Conservation (phyloP, 768 basidiomycete species). For the Lactarius deliciosus region DNA sequence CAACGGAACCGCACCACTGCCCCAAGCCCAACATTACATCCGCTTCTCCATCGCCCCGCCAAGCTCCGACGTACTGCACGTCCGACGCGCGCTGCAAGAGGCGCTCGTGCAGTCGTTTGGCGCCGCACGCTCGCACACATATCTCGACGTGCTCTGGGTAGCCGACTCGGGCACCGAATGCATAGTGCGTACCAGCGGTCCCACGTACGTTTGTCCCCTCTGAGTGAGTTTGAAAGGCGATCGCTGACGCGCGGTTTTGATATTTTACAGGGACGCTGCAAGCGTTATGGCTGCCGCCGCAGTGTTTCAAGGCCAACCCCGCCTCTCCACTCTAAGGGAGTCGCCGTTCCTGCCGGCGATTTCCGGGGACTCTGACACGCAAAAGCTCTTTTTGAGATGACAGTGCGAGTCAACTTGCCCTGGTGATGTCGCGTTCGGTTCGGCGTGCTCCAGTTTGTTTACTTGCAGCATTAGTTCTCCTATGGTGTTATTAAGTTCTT, state of each 20-base stretch:
- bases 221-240: neutral
- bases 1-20: slow-evolving; percentile 9
- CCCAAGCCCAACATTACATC: slow-evolving; percentile 45
- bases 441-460: neutral
- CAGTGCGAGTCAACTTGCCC: neutral
- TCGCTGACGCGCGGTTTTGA: neutral
- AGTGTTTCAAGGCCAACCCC: slow-evolving; percentile 29
- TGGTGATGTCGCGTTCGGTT: neutral
- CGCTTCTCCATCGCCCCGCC: slow-evolving; percentile 45
- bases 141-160: slow-evolving; percentile 61
- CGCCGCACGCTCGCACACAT: slow-evolving; percentile 47
- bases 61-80: slow-evolving; percentile 42
- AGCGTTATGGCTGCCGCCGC: slow-evolving; percentile 36
- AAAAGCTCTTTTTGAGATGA: slow-evolving; percentile 9
- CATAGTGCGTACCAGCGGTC: slow-evolving; percentile 42
- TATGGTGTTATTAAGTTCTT: too few relatives aligned
- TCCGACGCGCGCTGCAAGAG: slow-evolving; percentile 58
- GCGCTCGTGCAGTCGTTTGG: slow-evolving; percentile 57
- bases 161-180: slow-evolving; percentile 41
- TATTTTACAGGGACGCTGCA: slow-evolving; percentile 33
- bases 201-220: slow-evolving; percentile 37
- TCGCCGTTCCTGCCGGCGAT: slow-evolving; percentile 37
- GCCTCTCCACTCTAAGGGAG: slow-evolving; percentile 35
- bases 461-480: neutral
- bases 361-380: slow-evolving; percentile 25